Evolutionary conservation across 2,329 filamentous ascomycete genomes (phyloP).

Genomic region (Pyrenochaeta sp.): DNA sequence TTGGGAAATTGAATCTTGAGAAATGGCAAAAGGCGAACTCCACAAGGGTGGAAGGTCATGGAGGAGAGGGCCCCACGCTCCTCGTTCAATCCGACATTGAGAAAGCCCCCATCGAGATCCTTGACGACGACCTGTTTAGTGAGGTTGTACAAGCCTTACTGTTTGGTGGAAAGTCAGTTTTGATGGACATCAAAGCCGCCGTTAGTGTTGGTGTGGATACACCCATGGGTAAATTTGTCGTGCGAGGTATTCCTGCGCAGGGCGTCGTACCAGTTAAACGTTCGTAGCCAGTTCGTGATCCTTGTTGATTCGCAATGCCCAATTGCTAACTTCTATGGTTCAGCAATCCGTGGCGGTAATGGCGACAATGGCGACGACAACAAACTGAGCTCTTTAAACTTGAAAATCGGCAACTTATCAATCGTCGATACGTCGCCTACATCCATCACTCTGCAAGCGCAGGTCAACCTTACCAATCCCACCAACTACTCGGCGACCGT

Average conservation of each 20-base stretch:
- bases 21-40: conserved; percentile 89
- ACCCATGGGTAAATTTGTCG: conserved; percentile 77
- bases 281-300: conserved; percentile 70
- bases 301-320: conserved; percentile 23
- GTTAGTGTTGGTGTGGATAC: conserved; percentile 87
- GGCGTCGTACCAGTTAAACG: conserved; percentile 91
- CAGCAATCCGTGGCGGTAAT: conserved; percentile 51
- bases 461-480: conserved; percentile 87
- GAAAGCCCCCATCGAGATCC: conserved; percentile 82
- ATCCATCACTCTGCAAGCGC: conserved; percentile 73
- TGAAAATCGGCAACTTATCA: conserved; percentile 73
- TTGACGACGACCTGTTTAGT: conserved; percentile 78
- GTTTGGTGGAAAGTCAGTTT: conserved; percentile 74
- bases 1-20: conserved; percentile 79
- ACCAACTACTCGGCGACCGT: conserved; percentile 83
- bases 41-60: conserved; percentile 67
- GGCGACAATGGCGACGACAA: conserved; percentile 50
- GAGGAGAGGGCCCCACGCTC: conserved; percentile 67
- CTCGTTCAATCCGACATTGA: conserved; percentile 78
- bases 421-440: conserved; percentile 76
- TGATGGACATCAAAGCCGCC: conserved; percentile 76
- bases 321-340: conserved; percentile 41
- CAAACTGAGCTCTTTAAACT: conserved; percentile 61
- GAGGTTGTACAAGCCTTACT: conserved; percentile 82
- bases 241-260: conserved; percentile 83